Evolutionary conservation across 148 eudicot genomes (phyloP).

Genomic region (Gaultheria prostrata): DNA sequence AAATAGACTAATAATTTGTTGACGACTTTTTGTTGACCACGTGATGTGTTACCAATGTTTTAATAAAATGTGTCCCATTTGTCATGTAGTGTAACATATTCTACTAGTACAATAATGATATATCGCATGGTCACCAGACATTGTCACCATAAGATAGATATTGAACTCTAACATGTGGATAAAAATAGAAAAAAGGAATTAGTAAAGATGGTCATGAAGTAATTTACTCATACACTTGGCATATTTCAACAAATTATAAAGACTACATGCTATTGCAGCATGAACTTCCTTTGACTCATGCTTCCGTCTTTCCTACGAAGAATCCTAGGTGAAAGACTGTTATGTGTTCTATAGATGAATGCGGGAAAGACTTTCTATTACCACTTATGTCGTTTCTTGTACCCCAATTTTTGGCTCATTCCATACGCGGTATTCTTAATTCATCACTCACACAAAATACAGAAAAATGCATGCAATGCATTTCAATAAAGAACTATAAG

Average conservation of each 20-base stretch:
- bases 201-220: too few relatives aligned
- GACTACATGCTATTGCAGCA: neutral
- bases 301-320: neutral
- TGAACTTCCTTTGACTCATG: neutral
- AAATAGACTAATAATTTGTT: too few relatives aligned
- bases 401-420: neutral
- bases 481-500: neutral
- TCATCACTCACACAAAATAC: neutral
- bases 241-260: neutral
- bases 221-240: neutral
- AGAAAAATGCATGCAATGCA: neutral
- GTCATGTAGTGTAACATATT: too few relatives aligned
- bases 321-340: neutral
- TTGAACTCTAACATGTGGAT: neutral
- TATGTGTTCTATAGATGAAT: neutral
- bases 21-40: too few relatives aligned
- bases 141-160: neutral
- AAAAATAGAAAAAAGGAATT: neutral
- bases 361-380: neutral
- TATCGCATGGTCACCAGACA: too few relatives aligned
- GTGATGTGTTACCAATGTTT: too few relatives aligned
- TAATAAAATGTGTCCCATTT: too few relatives aligned
- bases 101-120: too few relatives aligned
- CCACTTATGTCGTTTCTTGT: neutral
- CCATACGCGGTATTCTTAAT: neutral